Conservation (phyloP, 1,284 basidiomycete genomes). For the Taiwanofungus camphoratus region DNA sequence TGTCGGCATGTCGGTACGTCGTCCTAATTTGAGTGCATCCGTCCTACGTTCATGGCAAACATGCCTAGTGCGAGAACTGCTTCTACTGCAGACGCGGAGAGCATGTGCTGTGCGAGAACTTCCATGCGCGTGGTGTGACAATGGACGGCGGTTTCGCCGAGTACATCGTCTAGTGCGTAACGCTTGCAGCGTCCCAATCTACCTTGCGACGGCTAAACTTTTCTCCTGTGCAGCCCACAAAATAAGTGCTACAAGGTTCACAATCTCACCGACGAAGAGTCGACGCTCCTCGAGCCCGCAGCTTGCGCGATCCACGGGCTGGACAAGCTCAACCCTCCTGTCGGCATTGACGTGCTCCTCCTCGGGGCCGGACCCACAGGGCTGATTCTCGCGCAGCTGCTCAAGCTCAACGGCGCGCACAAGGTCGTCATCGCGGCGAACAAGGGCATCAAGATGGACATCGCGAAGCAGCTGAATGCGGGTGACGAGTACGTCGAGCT, state of each 20-base stretch:
- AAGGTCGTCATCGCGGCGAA: conserved; percentile 47
- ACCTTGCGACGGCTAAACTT: too few species aligned
- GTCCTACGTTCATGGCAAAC: not conserved
- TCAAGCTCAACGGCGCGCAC: conserved; percentile 50
- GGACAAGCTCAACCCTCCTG: conserved; percentile 50
- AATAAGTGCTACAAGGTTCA: conserved; percentile 54
- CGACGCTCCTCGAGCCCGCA: conserved; percentile 55
- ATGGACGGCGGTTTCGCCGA: conserved; percentile 55
- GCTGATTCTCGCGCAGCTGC: conserved; percentile 54
- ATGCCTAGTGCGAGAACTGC: conserved; percentile 42
- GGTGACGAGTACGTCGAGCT: conserved; percentile 55
- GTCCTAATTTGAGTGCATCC: conserved; percentile 1
- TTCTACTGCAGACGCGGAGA: conserved; percentile 56
- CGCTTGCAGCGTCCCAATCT: too few species aligned
- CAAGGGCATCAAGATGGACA: conserved; percentile 55
- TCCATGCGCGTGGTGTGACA: conserved; percentile 47
- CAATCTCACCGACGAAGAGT: conserved; percentile 55
- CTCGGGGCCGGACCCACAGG: conserved; percentile 50
- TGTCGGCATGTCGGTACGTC: conserved; percentile 38
- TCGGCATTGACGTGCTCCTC: conserved; percentile 50
- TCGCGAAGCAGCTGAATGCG: conserved; percentile 46
- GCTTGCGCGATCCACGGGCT: conserved; percentile 61
- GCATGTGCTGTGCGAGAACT: conserved; percentile 52
- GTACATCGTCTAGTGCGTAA: conserved; percentile 46
- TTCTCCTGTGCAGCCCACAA: too few species aligned